phyloP scores from a whole-genome alignment of 805 yeast genomes.

The Yamadazyma paraphyllophila region DNA sequence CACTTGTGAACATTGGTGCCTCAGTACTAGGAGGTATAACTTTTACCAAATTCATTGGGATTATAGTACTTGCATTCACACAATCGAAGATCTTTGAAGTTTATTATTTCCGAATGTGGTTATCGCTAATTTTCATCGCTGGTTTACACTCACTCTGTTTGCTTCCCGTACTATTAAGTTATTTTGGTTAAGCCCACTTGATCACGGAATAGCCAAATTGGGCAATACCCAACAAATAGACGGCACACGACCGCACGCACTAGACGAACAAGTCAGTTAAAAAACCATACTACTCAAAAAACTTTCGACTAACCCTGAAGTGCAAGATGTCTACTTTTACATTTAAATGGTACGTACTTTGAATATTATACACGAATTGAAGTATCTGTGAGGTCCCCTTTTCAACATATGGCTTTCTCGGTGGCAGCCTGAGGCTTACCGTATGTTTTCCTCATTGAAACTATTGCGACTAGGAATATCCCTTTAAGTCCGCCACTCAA shows the following conservation, averaged over 20 bases:
- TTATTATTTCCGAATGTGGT: constrained; percentile 95
- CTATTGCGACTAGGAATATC: too few relatives aligned
- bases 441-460: too few relatives aligned
- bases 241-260: constrained; percentile 6
- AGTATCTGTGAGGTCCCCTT: too few relatives aligned
- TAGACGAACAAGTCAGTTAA: constrained; percentile 4
- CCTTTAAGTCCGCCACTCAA: too few relatives aligned
- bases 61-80: constrained; percentile 81
- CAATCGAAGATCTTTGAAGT: constrained; percentile 84
- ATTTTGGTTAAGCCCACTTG: constrained; percentile 1
- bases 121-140: constrained; percentile 71
- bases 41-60: constrained; percentile 85
- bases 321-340: constrained; percentile 32
- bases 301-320: constrained; percentile 2
- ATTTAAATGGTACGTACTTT: constrained; percentile 38
- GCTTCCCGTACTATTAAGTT: constrained; percentile 58
- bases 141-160: constrained; percentile 75
- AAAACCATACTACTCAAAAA: neutral
- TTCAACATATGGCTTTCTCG: too few relatives aligned
- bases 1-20: constrained; percentile 80
- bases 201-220: constrained; percentile 1
- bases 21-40: constrained; percentile 90
- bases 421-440: too few relatives aligned
- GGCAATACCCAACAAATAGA: constrained; percentile 6
- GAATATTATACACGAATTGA: neutral